Evolutionary conservation across 306 rosid species (phyloP), one percentile per base, ranked within the genome.

Genomic region (Abrus pulchellus): DNA sequence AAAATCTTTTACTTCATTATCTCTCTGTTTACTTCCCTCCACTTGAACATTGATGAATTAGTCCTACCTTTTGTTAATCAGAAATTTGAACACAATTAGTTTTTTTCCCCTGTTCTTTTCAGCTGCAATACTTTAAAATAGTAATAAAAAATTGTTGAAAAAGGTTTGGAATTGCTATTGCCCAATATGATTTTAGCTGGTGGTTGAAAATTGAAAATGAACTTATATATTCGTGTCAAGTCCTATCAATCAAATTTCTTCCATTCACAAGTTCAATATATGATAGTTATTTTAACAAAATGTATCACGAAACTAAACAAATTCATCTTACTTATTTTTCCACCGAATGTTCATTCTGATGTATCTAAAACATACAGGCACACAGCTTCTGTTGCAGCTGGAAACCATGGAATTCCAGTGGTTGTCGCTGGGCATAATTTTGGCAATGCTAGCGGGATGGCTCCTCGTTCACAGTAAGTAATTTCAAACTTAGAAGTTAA

Each of bases 361-460:
- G 68, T 69, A 76, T 90, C 36, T 78, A 9, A 62, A 75, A 79
- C 81, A 11, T 64, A 49, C 89, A 94, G 99, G 93, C 95, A 95
- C 89, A 95, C 96, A 0, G 94, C 97, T 82, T 93, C 99, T 60
- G 83, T 95, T 82, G 97, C 99, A 73, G 96, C 97, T 2, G 99
- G 99, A 83, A 95, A 95, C 92, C 97, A 95, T 81, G 99, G 99
- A 72, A 84, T 92, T 79, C 98, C 93, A 28, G 99, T 95, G 82
- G 80, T 93, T 13, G 99, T 95, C 82, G 86, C 96, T 29, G 99
- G 97, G 14, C 92, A 92, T 86, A 48, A 75, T 85, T 95, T 93
- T 70, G 99, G 99, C 86, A 90, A 89, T 89, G 99, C 99, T 54
- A 95, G 99, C 77, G 99, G 99, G 86, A 95, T 95, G 99, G 98